phyloP scores from a whole-genome alignment of 345 rosid species.

The Melaleuca alternifolia region DNA sequence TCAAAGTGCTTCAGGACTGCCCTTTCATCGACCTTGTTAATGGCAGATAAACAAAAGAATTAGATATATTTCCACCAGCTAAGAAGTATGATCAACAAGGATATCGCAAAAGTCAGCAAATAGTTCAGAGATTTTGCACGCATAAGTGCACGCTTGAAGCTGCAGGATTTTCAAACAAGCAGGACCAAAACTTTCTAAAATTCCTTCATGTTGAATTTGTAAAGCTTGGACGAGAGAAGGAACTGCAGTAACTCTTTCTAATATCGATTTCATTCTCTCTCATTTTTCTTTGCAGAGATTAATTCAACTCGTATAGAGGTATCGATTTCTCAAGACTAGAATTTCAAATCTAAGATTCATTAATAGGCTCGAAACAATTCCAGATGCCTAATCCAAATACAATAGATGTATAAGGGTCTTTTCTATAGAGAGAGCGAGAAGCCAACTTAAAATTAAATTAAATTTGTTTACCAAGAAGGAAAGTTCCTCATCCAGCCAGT shows the following conservation, averaged over 20 bases:
- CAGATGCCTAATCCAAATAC: background rate
- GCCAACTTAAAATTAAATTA: background rate
- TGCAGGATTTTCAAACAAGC: background rate
- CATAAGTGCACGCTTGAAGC: background rate
- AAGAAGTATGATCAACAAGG: background rate
- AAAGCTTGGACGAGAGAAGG: background rate
- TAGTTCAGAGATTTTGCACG: background rate
- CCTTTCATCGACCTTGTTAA: slow-evolving; percentile 77
- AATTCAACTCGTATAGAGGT: background rate
- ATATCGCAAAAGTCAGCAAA: background rate
- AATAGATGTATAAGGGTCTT: background rate
- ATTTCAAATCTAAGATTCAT: background rate
- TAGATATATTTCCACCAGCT: background rate
- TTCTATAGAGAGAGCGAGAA: background rate
- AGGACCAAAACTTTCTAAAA: no score
- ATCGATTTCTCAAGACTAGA: background rate
- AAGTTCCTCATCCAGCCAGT: slow-evolving; percentile 99
- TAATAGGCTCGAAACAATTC: background rate
- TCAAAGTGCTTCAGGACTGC: slow-evolving; percentile 99
- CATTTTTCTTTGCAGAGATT: background rate
- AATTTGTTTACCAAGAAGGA: slow-evolving; percentile 69
- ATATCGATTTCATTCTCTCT: background rate
- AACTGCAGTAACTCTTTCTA: background rate
- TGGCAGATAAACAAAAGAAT: background rate
- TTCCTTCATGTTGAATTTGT: no score